These are phyloP conservation scores for Corniculantispora saksenae DNA, from an alignment of 2,329 filamentous ascomycete genomes.

Conservation along the genomic window DNA sequence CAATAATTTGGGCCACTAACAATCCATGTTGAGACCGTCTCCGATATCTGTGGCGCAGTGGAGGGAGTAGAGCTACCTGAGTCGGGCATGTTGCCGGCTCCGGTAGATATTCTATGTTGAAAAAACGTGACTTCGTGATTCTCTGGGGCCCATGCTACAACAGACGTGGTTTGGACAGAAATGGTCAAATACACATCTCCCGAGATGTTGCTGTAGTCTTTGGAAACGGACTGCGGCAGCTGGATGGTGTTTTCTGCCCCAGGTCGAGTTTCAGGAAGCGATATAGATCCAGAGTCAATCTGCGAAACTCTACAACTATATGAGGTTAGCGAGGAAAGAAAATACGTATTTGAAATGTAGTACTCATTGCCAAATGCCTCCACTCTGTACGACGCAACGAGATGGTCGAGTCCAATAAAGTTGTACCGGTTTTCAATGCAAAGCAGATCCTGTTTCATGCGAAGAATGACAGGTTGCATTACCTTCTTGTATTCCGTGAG, in stretches of 20 bases:
- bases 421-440: slow-evolving; percentile 51
- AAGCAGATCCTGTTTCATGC: slow-evolving; percentile 38
- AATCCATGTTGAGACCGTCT: slow-evolving; percentile 23
- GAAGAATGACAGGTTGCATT: slow-evolving; percentile 54
- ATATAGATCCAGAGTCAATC: slow-evolving; percentile 35
- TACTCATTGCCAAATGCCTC: slow-evolving; percentile 44
- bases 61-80: background rate
- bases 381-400: slow-evolving; percentile 45
- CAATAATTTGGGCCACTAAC: slow-evolving; percentile 36
- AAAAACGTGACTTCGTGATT: slow-evolving; percentile 58
- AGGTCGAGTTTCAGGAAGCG: slow-evolving; percentile 43
- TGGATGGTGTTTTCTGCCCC: slow-evolving; percentile 37
- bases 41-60: slow-evolving; percentile 16
- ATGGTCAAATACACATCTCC: slow-evolving; percentile 48
- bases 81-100: too few species aligned
- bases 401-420: slow-evolving; percentile 46
- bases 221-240: slow-evolving; percentile 32
- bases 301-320: slow-evolving; percentile 11
- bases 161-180: slow-evolving; percentile 42
- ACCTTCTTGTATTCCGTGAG: slow-evolving; percentile 59
- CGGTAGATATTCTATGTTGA: slow-evolving; percentile 45
- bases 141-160: slow-evolving; percentile 51
- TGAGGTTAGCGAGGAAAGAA: background rate
- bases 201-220: slow-evolving; percentile 30
- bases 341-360: background rate